Percentiles rank a stretch among this genome's conserved stretches.
Conservation (phyloP, 2,329 filamentous ascomycete genomes). For the Sporothrix brunneoviolacea region DNA sequence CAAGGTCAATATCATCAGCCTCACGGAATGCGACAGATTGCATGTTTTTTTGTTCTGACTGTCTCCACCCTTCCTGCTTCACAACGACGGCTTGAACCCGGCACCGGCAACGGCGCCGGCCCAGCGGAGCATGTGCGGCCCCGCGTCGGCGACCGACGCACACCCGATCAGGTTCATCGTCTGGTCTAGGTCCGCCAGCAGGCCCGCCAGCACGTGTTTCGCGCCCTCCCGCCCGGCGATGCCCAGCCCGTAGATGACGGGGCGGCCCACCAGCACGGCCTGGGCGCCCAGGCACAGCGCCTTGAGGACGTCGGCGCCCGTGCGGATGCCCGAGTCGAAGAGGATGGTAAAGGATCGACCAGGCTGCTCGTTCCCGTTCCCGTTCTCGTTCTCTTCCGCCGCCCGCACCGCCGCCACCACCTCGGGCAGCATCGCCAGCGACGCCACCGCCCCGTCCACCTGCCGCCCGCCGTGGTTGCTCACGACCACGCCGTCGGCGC, state of each 20-base stretch:
- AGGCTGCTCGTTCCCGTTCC: not conserved
- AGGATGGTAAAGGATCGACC: slow-evolving; percentile 38
- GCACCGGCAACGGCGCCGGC: not conserved
- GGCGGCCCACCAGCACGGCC: slow-evolving; percentile 50
- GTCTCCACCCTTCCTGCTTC: too few species aligned
- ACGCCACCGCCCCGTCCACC: slow-evolving; percentile 47
- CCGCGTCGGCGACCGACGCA: slow-evolving; percentile 33
- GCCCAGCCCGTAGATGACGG: slow-evolving; percentile 51
- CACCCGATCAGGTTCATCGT: slow-evolving; percentile 50
- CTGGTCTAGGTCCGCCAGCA: slow-evolving; percentile 48
- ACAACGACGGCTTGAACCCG: slow-evolving; percentile 6
- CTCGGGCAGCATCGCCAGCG: slow-evolving; percentile 51
- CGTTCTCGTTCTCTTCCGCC: slow-evolving; percentile 30
- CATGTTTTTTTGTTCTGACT: too few species aligned
- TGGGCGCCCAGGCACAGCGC: slow-evolving; percentile 49
- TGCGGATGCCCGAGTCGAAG: slow-evolving; percentile 53
- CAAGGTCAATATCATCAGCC: too few species aligned
- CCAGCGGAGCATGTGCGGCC: slow-evolving; percentile 27
- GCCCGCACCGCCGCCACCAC: slow-evolving; percentile 56
- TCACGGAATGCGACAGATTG: too few species aligned
- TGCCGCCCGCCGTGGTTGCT: slow-evolving; percentile 54
- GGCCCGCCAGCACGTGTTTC: slow-evolving; percentile 40
- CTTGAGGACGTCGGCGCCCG: slow-evolving; percentile 52
- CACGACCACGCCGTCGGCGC: slow-evolving; percentile 46
- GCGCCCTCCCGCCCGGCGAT: slow-evolving; percentile 50